These are phyloP conservation scores for Cyberlindnera mycetangii DNA, from an alignment of 805 yeast species.

Conservation along the genomic window DNA sequence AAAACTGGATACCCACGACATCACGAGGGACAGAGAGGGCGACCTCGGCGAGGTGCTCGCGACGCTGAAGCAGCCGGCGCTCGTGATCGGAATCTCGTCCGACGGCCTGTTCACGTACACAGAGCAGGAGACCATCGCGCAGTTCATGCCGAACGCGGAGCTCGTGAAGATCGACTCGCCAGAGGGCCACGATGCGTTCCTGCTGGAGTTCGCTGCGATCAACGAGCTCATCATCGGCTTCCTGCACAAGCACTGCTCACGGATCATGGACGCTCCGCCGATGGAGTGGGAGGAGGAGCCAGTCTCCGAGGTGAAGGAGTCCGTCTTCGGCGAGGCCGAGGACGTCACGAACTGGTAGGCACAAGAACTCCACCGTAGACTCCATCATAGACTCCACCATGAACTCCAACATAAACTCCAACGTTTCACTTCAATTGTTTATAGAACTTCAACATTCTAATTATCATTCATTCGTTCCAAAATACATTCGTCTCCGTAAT, in stretches of 20 bases:
- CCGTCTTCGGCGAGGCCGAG: slow-evolving; percentile 92
- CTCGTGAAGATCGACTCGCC: slow-evolving; percentile 80
- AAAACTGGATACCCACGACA: slow-evolving; percentile 92
- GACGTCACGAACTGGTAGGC: slow-evolving; percentile 86
- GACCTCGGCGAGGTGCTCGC: slow-evolving; percentile 46
- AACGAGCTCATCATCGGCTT: slow-evolving; percentile 69
- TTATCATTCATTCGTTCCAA: too few relatives aligned
- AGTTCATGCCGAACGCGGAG: slow-evolving; percentile 63
- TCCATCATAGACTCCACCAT: too few relatives aligned
- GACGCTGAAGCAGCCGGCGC: slow-evolving; percentile 66
- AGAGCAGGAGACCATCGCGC: slow-evolving; percentile 85
- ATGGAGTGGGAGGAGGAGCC: slow-evolving; percentile 44
- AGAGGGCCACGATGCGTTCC: slow-evolving; percentile 97
- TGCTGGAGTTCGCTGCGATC: slow-evolving; percentile 82
- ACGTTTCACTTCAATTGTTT: background rate
- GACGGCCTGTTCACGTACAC: slow-evolving; percentile 91
- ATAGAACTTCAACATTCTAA: background rate
- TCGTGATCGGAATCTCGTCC: slow-evolving; percentile 84
- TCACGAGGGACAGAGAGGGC: slow-evolving; percentile 70
- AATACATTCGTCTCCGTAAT: background rate
- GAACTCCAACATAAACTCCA: background rate
- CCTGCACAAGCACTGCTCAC: slow-evolving; percentile 53
- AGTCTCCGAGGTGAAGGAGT: slow-evolving; percentile 45
- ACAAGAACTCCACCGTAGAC: background rate
- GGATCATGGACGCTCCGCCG: slow-evolving; percentile 48